Percentiles rank a stretch among this genome's conserved stretches.
phyloP scores from a whole-genome alignment of 1,284 basidiomycete species.

The Sutorius eximius region DNA sequence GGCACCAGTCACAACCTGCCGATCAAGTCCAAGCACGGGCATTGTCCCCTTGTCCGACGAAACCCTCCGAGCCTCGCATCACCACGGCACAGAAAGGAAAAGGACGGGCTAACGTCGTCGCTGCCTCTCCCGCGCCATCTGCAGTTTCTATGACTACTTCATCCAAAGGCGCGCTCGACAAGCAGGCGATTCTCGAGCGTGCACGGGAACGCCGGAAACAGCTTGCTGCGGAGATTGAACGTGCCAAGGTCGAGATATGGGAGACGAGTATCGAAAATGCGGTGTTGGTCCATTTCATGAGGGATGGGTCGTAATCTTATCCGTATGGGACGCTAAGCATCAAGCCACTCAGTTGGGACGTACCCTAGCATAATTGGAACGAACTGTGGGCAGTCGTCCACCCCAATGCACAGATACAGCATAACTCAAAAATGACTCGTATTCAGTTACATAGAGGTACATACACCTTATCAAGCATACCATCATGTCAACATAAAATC shows the following conservation, averaged over 20 bases:
- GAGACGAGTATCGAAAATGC: slow-evolving; percentile 73
- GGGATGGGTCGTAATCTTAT: slow-evolving; percentile 29
- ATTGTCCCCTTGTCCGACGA: neutral
- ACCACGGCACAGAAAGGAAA: slow-evolving; percentile 24
- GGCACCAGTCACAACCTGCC: neutral
- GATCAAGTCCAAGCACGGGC: neutral
- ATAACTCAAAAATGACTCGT: slow-evolving; percentile 1
- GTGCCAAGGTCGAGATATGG: slow-evolving; percentile 66
- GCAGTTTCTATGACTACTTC: neutral
- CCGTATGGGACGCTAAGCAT: neutral
- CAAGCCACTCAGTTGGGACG: neutral
- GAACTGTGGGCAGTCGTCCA: neutral
- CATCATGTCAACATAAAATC: slow-evolving; percentile 15
- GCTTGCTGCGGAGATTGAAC: slow-evolving; percentile 56
- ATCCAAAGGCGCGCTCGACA: slow-evolving; percentile 18
- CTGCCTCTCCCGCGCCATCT: slow-evolving; percentile 3
- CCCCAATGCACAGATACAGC: too few species aligned
- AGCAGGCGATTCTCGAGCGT: slow-evolving; percentile 46
- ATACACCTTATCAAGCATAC: slow-evolving; percentile 13
- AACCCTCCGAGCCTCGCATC: neutral
- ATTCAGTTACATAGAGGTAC: slow-evolving; percentile 22
- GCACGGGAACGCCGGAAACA: slow-evolving; percentile 54
- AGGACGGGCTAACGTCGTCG: slow-evolving; percentile 2
- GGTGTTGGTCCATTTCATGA: slow-evolving; percentile 54
- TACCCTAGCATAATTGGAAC: neutral